phyloP scores from a whole-genome alignment of 1,139 yeast genomes.

The Meyerozyma elateridarum region DNA sequence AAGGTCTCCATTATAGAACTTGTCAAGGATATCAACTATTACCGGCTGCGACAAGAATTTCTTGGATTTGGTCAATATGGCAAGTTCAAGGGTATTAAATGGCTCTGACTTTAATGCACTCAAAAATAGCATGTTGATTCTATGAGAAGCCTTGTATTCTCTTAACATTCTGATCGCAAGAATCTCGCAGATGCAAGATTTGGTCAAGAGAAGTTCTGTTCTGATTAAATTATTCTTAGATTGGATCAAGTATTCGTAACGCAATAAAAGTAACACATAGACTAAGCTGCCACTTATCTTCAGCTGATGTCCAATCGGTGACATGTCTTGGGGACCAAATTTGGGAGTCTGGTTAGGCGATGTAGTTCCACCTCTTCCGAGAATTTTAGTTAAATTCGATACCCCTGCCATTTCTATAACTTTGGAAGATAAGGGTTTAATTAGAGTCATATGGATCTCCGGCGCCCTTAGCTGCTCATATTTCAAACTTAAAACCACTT shows the following conservation, averaged over 20 bases:
- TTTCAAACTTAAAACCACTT: slow-evolving; percentile 45
- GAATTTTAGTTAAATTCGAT: slow-evolving; percentile 5
- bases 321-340: slow-evolving; percentile 17
- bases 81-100: slow-evolving; percentile 51
- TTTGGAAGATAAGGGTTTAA: slow-evolving; percentile 43
- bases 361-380: not conserved
- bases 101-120: slow-evolving; percentile 34
- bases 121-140: slow-evolving; percentile 40
- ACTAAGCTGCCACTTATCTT: slow-evolving; percentile 25
- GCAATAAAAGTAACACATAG: slow-evolving; percentile 30
- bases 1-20: slow-evolving; percentile 52
- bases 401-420: slow-evolving; percentile 23
- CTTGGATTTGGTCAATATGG: slow-evolving; percentile 52
- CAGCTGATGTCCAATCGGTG: slow-evolving; percentile 16
- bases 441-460: slow-evolving; percentile 45
- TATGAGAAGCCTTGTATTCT: slow-evolving; percentile 42
- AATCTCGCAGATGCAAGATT: slow-evolving; percentile 53
- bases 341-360: slow-evolving; percentile 16
- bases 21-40: slow-evolving; percentile 44
- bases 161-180: slow-evolving; percentile 49
- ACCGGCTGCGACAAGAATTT: slow-evolving; percentile 54
- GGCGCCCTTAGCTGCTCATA: slow-evolving; percentile 56
- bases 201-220: slow-evolving; percentile 46
- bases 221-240: slow-evolving; percentile 44
- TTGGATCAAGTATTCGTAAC: slow-evolving; percentile 46